Conservation (phyloP, 768 basidiomycete genomes). For the Pleurotus cornucopiae region DNA sequence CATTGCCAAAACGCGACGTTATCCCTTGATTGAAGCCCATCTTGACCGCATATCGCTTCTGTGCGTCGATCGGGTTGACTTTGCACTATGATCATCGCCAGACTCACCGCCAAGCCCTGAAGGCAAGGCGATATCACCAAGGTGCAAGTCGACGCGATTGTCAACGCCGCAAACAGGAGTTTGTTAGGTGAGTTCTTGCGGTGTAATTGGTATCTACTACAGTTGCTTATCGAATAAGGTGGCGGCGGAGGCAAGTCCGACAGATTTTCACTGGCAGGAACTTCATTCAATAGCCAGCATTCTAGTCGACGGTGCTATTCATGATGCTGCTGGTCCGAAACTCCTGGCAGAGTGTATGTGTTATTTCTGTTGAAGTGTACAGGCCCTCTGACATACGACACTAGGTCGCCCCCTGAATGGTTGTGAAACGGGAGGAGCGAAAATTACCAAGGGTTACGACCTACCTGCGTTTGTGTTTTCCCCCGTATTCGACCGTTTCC, state of each 20-base stretch:
- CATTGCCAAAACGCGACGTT: constrained; percentile 25
- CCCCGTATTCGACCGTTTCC: not conserved
- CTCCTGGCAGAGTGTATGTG: constrained; percentile 67
- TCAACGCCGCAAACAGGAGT: constrained; percentile 77
- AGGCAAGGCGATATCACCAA: constrained; percentile 81
- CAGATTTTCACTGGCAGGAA: not conserved
- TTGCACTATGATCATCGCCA: not conserved
- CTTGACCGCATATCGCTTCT: constrained; percentile 64
- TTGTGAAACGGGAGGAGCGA: constrained; percentile 68
- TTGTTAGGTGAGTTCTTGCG: constrained; percentile 50
- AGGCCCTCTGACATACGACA: not conserved
- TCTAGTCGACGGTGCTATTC: constrained; percentile 80
- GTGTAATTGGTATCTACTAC: constrained; percentile 14
- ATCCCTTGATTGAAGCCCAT: constrained; percentile 30
- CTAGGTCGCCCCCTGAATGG: constrained; percentile 63
- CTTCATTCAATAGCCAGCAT: constrained; percentile 1
- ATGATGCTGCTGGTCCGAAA: constrained; percentile 64
- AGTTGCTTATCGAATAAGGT: constrained; percentile 35
- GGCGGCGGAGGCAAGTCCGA: constrained; percentile 65
- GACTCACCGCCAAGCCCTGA: not conserved
- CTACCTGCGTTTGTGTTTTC: constrained; percentile 56
- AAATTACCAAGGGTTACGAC: constrained; percentile 74
- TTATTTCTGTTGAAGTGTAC: not conserved
- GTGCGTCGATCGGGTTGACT: constrained; percentile 37
- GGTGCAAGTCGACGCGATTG: constrained; percentile 67